These are phyloP conservation scores for Claviceps monticola DNA, from an alignment of 2,329 filamentous ascomycete species.

Conservation along the genomic window DNA sequence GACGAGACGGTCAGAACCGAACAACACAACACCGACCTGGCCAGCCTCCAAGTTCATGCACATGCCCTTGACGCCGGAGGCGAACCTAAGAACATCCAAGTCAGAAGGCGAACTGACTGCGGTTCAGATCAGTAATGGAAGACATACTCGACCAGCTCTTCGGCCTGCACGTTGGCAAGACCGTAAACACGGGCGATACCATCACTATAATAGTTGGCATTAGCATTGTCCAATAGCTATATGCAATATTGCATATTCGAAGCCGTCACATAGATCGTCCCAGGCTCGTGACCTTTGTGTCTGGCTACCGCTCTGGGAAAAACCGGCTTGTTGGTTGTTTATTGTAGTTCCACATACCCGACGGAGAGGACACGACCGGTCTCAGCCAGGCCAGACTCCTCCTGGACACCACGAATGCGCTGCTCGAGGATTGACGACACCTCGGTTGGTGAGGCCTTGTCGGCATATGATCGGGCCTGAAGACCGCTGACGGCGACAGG, in stretches of 20 bases:
- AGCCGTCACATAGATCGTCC: neutral
- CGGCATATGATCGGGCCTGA: slow-evolving; percentile 67
- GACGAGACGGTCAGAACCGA: slow-evolving; percentile 99
- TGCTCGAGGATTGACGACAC: slow-evolving; percentile 99
- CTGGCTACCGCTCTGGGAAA: neutral
- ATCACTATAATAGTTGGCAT: slow-evolving; percentile 53
- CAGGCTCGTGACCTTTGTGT: neutral
- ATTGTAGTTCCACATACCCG: slow-evolving; percentile 56
- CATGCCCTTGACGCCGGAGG: slow-evolving; percentile 99
- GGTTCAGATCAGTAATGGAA: slow-evolving; percentile 2
- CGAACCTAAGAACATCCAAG: slow-evolving; percentile 55
- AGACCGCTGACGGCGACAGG: slow-evolving; percentile 58
- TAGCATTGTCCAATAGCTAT: slow-evolving; percentile 10
- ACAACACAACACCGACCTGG: slow-evolving; percentile 99
- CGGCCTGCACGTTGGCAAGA: slow-evolving; percentile 99
- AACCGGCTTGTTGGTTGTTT: neutral
- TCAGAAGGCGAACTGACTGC: slow-evolving; percentile 10
- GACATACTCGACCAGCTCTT: slow-evolving; percentile 98
- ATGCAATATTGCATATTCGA: neutral
- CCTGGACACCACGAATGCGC: slow-evolving; percentile 95
- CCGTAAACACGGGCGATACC: slow-evolving; percentile 99
- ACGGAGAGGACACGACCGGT: slow-evolving; percentile 97
- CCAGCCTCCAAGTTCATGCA: slow-evolving; percentile 99
- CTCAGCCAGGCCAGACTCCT: slow-evolving; percentile 93
- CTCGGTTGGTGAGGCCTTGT: slow-evolving; percentile 93